phyloP scores from a whole-genome alignment of 495 filamentous ascomycete species.

The Penicillium canescens region DNA sequence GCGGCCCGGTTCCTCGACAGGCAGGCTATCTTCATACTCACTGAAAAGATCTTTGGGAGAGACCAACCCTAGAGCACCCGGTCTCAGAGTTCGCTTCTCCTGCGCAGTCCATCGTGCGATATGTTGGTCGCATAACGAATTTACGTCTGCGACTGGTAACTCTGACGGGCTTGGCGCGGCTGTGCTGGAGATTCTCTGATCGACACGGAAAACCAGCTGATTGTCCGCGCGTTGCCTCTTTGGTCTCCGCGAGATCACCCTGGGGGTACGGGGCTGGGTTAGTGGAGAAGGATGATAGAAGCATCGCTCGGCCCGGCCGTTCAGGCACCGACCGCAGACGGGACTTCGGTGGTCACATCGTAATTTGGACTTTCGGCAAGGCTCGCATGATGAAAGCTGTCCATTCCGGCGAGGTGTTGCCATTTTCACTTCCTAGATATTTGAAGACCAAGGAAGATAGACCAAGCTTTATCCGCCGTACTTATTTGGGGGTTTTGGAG shows the following conservation, averaged over 20 bases:
- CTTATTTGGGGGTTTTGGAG: no score
- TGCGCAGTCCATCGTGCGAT: background rate
- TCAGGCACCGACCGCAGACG: constrained; percentile 26
- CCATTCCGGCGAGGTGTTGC: constrained; percentile 37
- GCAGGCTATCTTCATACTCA: background rate
- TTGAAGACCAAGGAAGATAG: no score
- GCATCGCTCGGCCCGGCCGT: constrained; percentile 17
- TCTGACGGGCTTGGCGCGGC: background rate
- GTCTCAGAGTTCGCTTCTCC: background rate
- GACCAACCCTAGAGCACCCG: background rate
- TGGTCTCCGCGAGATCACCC: background rate
- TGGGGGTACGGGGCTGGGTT: constrained; percentile 10
- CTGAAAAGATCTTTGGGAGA: background rate
- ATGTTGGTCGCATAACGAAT: background rate
- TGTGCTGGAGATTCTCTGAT: background rate
- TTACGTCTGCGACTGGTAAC: background rate
- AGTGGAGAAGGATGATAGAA: constrained; percentile 37
- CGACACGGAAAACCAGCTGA: background rate
- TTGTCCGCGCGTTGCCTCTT: background rate
- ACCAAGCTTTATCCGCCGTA: no score
- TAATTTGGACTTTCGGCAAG: constrained; percentile 45
- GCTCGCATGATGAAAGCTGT: constrained; percentile 42
- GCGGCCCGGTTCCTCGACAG: background rate
- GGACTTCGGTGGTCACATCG: constrained; percentile 39
- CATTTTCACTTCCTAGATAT: constrained; percentile 6